A percentile compares a stretch with the other conserved stretches of the same genome.
Conservation (phyloP, 2,329 filamentous ascomycete species). For the Emericellopsis cladophorae region DNA sequence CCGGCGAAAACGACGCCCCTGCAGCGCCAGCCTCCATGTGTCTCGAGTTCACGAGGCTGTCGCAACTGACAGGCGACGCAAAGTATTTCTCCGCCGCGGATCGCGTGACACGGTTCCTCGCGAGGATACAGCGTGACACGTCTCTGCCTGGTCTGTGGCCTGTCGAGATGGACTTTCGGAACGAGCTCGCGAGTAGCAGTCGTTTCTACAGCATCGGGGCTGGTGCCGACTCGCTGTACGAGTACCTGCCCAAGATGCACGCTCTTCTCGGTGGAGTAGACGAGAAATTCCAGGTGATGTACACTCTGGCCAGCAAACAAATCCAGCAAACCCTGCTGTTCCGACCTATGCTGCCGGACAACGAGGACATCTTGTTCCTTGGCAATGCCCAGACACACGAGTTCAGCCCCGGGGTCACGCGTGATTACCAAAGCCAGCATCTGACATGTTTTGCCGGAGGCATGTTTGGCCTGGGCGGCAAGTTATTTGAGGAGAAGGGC, state of each 20-base stretch:
- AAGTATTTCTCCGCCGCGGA: constrained; percentile 50
- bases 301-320: constrained; percentile 35
- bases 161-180: constrained; percentile 41
- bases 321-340: constrained; percentile 51
- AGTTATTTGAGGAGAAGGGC: constrained; percentile 35
- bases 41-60: constrained; percentile 50
- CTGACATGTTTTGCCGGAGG: constrained; percentile 53
- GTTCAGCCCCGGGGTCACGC: constrained; percentile 1
- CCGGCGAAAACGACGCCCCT: constrained; percentile 20
- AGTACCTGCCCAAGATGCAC: constrained; percentile 56
- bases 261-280: constrained; percentile 49
- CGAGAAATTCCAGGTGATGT: constrained; percentile 23
- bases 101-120: constrained; percentile 42
- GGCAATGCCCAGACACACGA: constrained; percentile 30
- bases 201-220: constrained; percentile 35
- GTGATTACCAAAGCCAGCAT: constrained; percentile 17
- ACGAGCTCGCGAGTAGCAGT: constrained; percentile 17
- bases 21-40: constrained; percentile 38
- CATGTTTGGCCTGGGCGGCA: constrained; percentile 52
- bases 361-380: constrained; percentile 48
- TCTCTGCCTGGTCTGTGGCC: constrained; percentile 52
- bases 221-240: constrained; percentile 45
- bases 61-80: constrained; percentile 46
- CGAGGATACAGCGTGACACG: constrained; percentile 37
- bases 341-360: constrained; percentile 47